A percentile compares a stretch with the other conserved stretches of the same genome.
Conservation (phyloP, 2,329 filamentous ascomycete genomes). For the Trichoderma simmonsii region DNA sequence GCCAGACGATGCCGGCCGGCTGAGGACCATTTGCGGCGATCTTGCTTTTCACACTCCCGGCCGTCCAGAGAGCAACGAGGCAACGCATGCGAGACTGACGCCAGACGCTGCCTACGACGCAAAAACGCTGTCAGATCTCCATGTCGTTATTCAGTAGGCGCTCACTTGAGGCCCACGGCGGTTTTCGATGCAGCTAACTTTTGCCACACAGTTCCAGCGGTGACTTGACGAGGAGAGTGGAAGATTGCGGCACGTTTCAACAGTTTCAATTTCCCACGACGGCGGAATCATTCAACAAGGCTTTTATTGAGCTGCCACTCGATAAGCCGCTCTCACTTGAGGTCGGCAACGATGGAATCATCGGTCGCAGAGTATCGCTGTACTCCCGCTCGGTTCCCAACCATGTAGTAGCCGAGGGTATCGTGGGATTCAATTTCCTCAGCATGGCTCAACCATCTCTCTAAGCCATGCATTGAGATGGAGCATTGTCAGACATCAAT, state of each 20-base stretch:
- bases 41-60: slow-evolving; percentile 45
- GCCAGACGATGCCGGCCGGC: slow-evolving; percentile 20
- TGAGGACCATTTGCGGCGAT: slow-evolving; percentile 31
- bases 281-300: slow-evolving; percentile 3
- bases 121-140: slow-evolving; percentile 27
- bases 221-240: slow-evolving; percentile 40
- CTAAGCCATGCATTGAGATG: neutral
- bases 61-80: slow-evolving; percentile 34
- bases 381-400: slow-evolving; percentile 28
- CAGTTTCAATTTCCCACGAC: slow-evolving; percentile 33
- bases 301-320: slow-evolving; percentile 36
- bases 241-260: slow-evolving; percentile 43
- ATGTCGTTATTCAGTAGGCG: slow-evolving; percentile 46
- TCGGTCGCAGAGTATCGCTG: slow-evolving; percentile 47
- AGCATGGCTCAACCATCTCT: slow-evolving; percentile 16
- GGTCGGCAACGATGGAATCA: slow-evolving; percentile 46
- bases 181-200: neutral
- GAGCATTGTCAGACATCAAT: neutral
- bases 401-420: slow-evolving; percentile 44
- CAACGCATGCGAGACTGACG: slow-evolving; percentile 44
- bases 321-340: slow-evolving; percentile 40
- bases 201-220: slow-evolving; percentile 35
- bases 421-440: slow-evolving; percentile 48
- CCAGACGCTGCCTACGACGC: slow-evolving; percentile 26
- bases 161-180: neutral